Evolutionary conservation across 2,329 filamentous ascomycete species (phyloP), one percentile per base, ranked within the genome.

Genomic region (Blumeria graminis): DNA sequence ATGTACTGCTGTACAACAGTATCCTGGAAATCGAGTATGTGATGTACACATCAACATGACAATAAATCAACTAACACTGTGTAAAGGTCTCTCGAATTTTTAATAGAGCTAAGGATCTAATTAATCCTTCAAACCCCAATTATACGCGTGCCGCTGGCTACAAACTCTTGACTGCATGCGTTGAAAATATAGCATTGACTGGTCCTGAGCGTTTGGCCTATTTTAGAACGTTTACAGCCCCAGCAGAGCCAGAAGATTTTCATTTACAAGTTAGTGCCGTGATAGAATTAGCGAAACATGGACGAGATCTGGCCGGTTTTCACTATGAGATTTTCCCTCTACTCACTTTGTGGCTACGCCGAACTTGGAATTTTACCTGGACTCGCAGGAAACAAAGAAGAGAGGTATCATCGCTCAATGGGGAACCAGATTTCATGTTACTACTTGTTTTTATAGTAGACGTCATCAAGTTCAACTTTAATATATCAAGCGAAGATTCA

Each of bases 391-490:
- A 72, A 61, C 70, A 71, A 56, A 71, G 69, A 11, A 69, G 75
- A 64, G 67, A 65, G 38, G 72, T 63, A 60, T 64, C 67, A 7
- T 66, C 69, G 55, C 60, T 65, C 28, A 72, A 70, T 33, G 78
- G 81, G 63, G 80, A 83, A 58, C 74, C 75, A 60, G 80, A 78
- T 62, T 71, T 88, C 56, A 70, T 74, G 1, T 74, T 76, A 52
- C 68, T 87, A 1, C 86, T 87, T 63, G 68, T 71, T 11, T 84
- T 81, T 61, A 72, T 83, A 56, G 74, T 76, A 57, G 78, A 84
- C 59, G 73, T 86, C 56, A 78, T 85, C 69, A 86, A 85, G 65
- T 88, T 85, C 71, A 86, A 82, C 65, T 83, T 80, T 66, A 82
- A 81, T 61, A 74, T 79, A 35, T 78, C 82, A 28, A 75, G 76